phyloP scores from a whole-genome alignment of 2,329 filamentous ascomycete species.

The Paecilomyces sp. region DNA sequence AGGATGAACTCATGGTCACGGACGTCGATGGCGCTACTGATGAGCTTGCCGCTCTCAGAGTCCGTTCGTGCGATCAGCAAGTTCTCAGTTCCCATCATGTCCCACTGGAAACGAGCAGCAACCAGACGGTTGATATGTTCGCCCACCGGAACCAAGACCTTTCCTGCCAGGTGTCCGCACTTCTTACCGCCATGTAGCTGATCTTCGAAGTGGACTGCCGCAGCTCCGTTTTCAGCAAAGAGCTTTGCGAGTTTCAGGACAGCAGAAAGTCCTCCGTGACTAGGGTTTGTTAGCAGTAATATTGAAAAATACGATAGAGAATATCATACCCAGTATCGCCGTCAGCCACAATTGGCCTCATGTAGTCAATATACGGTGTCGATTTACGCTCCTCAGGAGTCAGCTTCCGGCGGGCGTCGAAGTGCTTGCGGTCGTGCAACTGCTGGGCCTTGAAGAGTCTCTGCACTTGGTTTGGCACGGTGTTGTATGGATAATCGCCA shows the following conservation, averaged over 20 bases:
- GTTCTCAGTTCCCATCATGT: constrained; percentile 94
- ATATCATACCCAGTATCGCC: constrained; percentile 69
- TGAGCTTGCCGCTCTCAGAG: constrained; percentile 83
- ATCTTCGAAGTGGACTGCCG: constrained; percentile 95
- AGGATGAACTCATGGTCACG: constrained; percentile 97
- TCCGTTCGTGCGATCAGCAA: constrained; percentile 92
- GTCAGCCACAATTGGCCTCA: constrained; percentile 91
- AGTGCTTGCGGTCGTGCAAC: constrained; percentile 93
- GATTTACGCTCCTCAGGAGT: constrained; percentile 62
- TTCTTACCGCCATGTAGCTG: constrained; percentile 98
- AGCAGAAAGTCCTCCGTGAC: constrained; percentile 84
- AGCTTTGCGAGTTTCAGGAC: constrained; percentile 95
- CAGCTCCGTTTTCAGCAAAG: constrained; percentile 94
- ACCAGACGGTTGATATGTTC: constrained; percentile 95
- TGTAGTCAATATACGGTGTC: constrained; percentile 82
- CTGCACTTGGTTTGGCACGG: constrained; percentile 96
- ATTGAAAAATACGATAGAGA: not conserved
- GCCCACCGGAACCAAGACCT: constrained; percentile 85
- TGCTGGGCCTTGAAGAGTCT: constrained; percentile 93
- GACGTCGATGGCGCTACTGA: constrained; percentile 85
- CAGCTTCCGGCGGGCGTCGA: constrained; percentile 76
- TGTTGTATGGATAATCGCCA: constrained; percentile 98
- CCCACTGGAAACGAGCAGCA: constrained; percentile 93
- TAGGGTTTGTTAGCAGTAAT: constrained; percentile 12
- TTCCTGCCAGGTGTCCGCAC: constrained; percentile 92